Base-by-base conservation (phyloP, 2,329 filamentous ascomycete species). In the Pyricularia grisea region DNA sequence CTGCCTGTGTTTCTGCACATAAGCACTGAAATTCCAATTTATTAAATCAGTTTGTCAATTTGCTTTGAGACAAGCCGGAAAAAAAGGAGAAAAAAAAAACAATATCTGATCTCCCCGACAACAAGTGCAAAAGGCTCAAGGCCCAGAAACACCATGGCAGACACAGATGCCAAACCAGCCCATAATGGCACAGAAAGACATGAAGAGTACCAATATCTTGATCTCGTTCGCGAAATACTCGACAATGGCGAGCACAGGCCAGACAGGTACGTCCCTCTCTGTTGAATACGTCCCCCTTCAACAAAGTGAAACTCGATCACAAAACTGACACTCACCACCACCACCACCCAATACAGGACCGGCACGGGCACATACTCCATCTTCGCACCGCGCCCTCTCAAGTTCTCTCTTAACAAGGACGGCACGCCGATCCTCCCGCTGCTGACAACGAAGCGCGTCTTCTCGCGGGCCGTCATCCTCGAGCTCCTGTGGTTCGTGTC, bases 401-500 rank as follows among this genome's bases (percentile, higher is more conserved):
- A 93, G 76, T 99, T 98, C 84, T 84, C 85, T 64, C 91, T 99
- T 72, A 91, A 90, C 72, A 84, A 87, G 69, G 76, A 82, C 70
- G 83, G 82, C 70, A 75, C n/a, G 9, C 55, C 74, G 1, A 84
- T 97, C 74, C 87, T 99, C 25, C 95, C 95, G 28, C 92, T 99
- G 73, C 89, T 99, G 23, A 99, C 95, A 4, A 99, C 95, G 2
- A 99, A 99, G 79, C 93, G 95, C 73, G 95, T 99, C 74, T 98
- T 97, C 81, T 87, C 92, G 36, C 91, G 92, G 71, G 94, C 94
- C 74, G 91, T 99, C 67, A 84, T 98, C 71, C 92, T 90, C 72
- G 95, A 99, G 80, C 89, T 99, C 0, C 89, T 99, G 71, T 99
- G 95, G 95, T 99, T 99, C 80, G 85, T 99, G 73, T 87, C 88